phyloP scores from a whole-genome alignment of 2,329 filamentous ascomycete genomes.

The Pyrenochaeta sp. region DNA sequence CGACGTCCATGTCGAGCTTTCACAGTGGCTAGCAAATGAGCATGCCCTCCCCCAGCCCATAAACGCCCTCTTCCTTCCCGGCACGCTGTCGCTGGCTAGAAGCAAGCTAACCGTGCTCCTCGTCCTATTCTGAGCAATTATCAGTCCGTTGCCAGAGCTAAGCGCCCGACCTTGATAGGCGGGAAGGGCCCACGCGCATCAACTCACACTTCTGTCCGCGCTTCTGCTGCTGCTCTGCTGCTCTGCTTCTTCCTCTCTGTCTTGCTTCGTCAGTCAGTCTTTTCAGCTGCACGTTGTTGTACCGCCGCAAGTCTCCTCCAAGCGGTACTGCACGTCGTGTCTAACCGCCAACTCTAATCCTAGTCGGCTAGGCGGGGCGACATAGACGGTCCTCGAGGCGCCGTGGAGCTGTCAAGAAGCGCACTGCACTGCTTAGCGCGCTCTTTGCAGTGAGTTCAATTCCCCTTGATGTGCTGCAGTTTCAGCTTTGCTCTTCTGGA shows the following conservation, averaged over 20 bases:
- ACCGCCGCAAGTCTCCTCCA: constrained; percentile 34
- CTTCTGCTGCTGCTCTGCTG: constrained; percentile 39
- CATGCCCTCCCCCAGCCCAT: constrained; percentile 37
- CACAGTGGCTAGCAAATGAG: constrained; percentile 36
- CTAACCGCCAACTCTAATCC: constrained; percentile 42
- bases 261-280: constrained; percentile 38
- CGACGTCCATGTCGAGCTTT: constrained; percentile 35
- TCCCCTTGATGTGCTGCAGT: constrained; percentile 39
- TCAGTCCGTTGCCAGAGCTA: constrained; percentile 41
- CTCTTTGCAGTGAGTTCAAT: constrained; percentile 47
- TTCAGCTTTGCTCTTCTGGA: constrained; percentile 33
- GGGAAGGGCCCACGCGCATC: constrained; percentile 38
- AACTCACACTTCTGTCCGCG: constrained; percentile 37
- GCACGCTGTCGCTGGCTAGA: constrained; percentile 34
- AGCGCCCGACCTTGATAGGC: constrained; percentile 49
- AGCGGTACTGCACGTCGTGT: constrained; percentile 52
- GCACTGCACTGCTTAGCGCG: constrained; percentile 46
- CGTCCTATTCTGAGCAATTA: constrained; percentile 48
- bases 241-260: constrained; percentile 30
- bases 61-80: constrained; percentile 41
- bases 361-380: constrained; percentile 49
- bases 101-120: constrained; percentile 31
- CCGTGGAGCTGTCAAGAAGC: constrained; percentile 44
- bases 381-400: constrained; percentile 46
- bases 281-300: constrained; percentile 45